phyloP scores from a whole-genome alignment of 805 yeast species.

The Metschnikowia hibisci region DNA sequence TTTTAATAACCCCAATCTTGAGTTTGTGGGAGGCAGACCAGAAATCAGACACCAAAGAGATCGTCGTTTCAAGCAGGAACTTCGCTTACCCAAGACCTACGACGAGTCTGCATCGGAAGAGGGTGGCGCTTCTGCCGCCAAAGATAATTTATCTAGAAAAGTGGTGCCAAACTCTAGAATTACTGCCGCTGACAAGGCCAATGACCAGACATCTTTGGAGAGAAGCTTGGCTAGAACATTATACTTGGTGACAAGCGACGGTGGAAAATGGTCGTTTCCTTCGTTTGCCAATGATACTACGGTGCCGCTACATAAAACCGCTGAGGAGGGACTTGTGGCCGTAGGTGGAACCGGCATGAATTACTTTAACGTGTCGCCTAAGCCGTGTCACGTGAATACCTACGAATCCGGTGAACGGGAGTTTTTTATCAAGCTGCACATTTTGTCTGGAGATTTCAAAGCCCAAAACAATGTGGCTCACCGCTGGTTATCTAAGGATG shows the following conservation, averaged over 20 bases:
- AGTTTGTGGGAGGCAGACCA: conserved; percentile 80
- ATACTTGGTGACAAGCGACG: conserved; percentile 61
- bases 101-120: conserved; percentile 23
- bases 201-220: conserved; percentile 67
- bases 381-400: conserved; percentile 63
- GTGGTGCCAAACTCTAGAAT: conserved; percentile 65
- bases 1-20: conserved; percentile 66
- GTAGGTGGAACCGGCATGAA: conserved; percentile 75
- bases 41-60: conserved; percentile 87
- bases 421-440: conserved; percentile 81
- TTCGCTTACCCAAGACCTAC: conserved; percentile 69
- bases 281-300: conserved; percentile 45
- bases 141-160: conserved; percentile 60
- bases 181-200: conserved; percentile 70
- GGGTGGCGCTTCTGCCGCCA: conserved; percentile 11
- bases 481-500: conserved; percentile 85
- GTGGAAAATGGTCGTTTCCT: conserved; percentile 74
- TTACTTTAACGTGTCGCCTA: conserved; percentile 87
- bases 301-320: conserved; percentile 60
- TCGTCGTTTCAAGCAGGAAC: conserved; percentile 73
- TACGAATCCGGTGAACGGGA: conserved; percentile 38
- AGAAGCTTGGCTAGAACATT: conserved; percentile 76
- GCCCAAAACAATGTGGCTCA: conserved; percentile 44
- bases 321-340: conserved; percentile 66
- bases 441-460: conserved; percentile 75